Conservation (phyloP, 306 rosid species). For the Trichosanthes cucumerina region DNA sequence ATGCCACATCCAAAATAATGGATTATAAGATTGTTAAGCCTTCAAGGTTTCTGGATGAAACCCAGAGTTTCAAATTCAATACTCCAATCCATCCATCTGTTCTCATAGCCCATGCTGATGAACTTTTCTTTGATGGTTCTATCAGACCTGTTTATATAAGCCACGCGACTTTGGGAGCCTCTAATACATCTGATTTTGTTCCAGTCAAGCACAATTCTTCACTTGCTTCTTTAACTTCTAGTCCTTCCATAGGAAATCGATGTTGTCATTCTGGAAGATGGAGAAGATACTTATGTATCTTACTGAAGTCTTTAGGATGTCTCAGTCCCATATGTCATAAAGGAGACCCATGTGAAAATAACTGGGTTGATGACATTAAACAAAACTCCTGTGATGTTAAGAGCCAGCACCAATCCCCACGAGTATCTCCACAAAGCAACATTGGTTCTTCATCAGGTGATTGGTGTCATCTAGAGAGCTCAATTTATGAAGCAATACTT, state of each 20-base stretch:
- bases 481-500: slow-evolving; percentile 57
- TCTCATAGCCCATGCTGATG: slow-evolving; percentile 51
- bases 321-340: slow-evolving; percentile 15
- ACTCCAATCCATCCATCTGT: slow-evolving; percentile 22
- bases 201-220: slow-evolving; percentile 12
- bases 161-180: slow-evolving; percentile 10
- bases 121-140: slow-evolving; percentile 50
- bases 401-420: slow-evolving; percentile 21
- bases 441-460: slow-evolving; percentile 7
- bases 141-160: slow-evolving; percentile 24
- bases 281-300: slow-evolving; percentile 22
- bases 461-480: slow-evolving; percentile 33
- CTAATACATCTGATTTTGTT: slow-evolving; percentile 13
- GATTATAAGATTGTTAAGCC: background rate
- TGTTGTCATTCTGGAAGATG: slow-evolving; percentile 24
- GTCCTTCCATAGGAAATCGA: slow-evolving; percentile 13
- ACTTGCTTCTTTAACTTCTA: slow-evolving; percentile 14
- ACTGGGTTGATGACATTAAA: slow-evolving; percentile 29
- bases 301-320: slow-evolving; percentile 20
- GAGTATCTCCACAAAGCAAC: slow-evolving; percentile 25
- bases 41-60: slow-evolving; percentile 7
- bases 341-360: slow-evolving; percentile 24
- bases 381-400: slow-evolving; percentile 20
- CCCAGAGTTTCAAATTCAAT: slow-evolving; percentile 42
- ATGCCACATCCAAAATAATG: slow-evolving; percentile 10